phyloP scores from a whole-genome alignment of 2,329 filamentous ascomycete species.

The Cryphonectria naterciae region DNA sequence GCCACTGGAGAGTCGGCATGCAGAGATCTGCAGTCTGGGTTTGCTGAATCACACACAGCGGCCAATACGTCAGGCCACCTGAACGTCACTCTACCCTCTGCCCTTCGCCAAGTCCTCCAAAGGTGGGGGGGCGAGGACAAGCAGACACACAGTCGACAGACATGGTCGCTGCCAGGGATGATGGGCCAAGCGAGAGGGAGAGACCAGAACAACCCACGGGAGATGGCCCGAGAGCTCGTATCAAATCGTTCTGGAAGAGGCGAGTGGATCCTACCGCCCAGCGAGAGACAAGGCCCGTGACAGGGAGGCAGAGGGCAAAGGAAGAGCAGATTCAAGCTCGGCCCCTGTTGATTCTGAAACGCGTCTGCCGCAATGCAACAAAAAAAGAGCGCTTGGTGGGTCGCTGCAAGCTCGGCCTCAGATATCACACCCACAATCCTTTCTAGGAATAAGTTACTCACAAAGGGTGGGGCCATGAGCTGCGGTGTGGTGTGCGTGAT shows the following conservation, averaged over 20 bases:
- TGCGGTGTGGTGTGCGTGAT: background rate
- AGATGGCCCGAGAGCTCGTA: slow-evolving; percentile 18
- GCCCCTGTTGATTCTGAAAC: slow-evolving; percentile 18
- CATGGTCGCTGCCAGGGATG: background rate
- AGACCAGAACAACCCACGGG: background rate
- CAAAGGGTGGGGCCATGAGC: background rate
- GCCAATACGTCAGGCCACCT: slow-evolving; percentile 14
- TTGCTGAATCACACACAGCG: slow-evolving; percentile 9
- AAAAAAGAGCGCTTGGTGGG: background rate
- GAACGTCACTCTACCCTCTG: slow-evolving; percentile 1
- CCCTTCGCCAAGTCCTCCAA: background rate
- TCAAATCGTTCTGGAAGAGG: slow-evolving; percentile 27
- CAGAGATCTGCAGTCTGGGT: slow-evolving; percentile 13
- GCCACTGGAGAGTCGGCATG: background rate
- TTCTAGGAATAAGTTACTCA: background rate
- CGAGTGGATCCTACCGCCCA: slow-evolving; percentile 15
- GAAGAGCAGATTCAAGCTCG: background rate
- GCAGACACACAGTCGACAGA: slow-evolving; percentile 8
- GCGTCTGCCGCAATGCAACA: slow-evolving; percentile 22
- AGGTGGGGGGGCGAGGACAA: too few relatives aligned
- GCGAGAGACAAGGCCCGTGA: background rate
- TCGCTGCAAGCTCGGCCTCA: slow-evolving; percentile 7
- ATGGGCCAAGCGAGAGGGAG: slow-evolving; percentile 1
- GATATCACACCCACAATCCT: slow-evolving; percentile 1
- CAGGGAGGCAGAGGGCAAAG: background rate